Evolutionary conservation across 495 filamentous ascomycete species (phyloP).

Genomic region (Neurospora cerealis): DNA sequence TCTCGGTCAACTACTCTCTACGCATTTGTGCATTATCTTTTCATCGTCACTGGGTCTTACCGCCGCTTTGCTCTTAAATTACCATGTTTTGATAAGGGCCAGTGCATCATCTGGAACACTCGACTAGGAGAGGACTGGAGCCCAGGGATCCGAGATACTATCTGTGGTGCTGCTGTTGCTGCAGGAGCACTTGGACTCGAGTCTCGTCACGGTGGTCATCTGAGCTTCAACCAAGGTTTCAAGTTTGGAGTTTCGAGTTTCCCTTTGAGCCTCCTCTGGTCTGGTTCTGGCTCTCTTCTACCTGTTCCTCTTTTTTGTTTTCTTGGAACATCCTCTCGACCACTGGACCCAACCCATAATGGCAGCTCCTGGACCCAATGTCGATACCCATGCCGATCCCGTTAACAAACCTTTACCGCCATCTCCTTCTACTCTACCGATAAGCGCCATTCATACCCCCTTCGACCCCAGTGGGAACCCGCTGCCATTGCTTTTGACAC

Average conservation of each 20-base stretch:
- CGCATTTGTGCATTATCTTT: constrained; percentile 15
- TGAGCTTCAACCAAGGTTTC: not conserved
- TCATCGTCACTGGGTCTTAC: constrained; percentile 4
- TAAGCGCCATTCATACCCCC: not conserved
- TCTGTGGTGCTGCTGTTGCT: not conserved
- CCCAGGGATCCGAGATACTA: not conserved
- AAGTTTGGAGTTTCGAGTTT: not conserved
- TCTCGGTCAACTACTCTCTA: constrained; percentile 5
- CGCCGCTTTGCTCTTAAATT: not conserved
- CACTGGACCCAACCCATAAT: not conserved
- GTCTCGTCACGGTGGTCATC: not conserved
- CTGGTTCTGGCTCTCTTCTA: not conserved
- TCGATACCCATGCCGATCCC: not conserved
- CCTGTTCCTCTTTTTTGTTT: not conserved
- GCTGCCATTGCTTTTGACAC: constrained; percentile 7
- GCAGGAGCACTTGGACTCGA: not conserved
- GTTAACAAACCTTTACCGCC: not conserved
- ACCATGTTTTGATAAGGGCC: not conserved
- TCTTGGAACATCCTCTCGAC: not conserved
- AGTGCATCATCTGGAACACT: not conserved
- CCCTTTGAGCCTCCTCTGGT: not conserved
- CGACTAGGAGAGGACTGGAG: not conserved
- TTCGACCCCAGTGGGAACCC: not conserved
- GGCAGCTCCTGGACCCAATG: not conserved
- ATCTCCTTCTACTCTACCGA: not conserved